Percentiles rank a stretch among this genome's conserved stretches.
These are phyloP conservation scores for Cenococcum geophilum DNA, from an alignment of 495 filamentous ascomycete genomes.

Conservation along the genomic window DNA sequence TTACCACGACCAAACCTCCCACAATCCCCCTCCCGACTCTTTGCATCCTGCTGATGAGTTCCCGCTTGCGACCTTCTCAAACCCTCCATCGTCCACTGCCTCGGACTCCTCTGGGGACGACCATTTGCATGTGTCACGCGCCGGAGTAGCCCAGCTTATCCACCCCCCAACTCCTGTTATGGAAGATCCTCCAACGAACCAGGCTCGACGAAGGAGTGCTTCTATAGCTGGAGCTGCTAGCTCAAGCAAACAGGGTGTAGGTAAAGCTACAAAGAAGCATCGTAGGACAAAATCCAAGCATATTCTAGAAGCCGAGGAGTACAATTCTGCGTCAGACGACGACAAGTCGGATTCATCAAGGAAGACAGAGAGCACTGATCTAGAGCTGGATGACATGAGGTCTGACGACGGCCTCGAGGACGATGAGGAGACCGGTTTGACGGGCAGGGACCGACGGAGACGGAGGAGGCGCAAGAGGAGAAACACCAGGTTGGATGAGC, in stretches of 20 bases:
- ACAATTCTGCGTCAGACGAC: slow-evolving; percentile 18
- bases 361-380: slow-evolving; percentile 36
- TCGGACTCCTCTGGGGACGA: not conserved
- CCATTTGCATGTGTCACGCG: slow-evolving; percentile 8
- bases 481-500: slow-evolving; percentile 67
- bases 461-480: slow-evolving; percentile 58
- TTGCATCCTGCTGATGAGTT: slow-evolving; percentile 30
- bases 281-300: slow-evolving; percentile 13
- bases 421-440: slow-evolving; percentile 86
- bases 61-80: slow-evolving; percentile 27
- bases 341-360: slow-evolving; percentile 25
- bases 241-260: not conserved
- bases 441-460: slow-evolving; percentile 60
- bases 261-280: slow-evolving; percentile 13
- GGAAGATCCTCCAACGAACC: slow-evolving; percentile 20
- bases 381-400: slow-evolving; percentile 52
- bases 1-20: slow-evolving; percentile 6
- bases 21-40: slow-evolving; percentile 11
- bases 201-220: slow-evolving; percentile 24
- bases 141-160: slow-evolving; percentile 16
- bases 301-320: slow-evolving; percentile 21
- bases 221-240: slow-evolving; percentile 24
- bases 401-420: slow-evolving; percentile 71
- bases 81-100: slow-evolving; percentile 21
- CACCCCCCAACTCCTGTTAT: slow-evolving; percentile 25